phyloP scores from a whole-genome alignment of 2,329 filamentous ascomycete genomes.

The Tothia fuscella region DNA sequence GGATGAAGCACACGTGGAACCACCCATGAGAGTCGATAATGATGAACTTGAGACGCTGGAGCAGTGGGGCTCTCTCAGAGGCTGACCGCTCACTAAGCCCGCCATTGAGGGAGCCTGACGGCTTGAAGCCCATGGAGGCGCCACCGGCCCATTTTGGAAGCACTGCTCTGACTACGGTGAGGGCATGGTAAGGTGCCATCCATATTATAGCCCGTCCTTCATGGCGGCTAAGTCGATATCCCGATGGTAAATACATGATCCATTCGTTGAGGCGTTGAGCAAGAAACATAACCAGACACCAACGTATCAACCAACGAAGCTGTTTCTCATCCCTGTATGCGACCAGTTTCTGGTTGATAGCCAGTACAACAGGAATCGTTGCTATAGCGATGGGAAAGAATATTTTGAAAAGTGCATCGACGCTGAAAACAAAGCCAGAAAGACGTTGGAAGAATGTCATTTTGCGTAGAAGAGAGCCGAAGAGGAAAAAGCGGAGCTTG shows the following conservation, averaged over 20 bases:
- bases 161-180: constrained; percentile 44
- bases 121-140: constrained; percentile 46
- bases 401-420: constrained; percentile 43
- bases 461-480: constrained; percentile 38
- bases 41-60: constrained; percentile 41
- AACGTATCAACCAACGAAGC: constrained; percentile 46
- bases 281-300: constrained; percentile 40
- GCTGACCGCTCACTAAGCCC: constrained; percentile 46
- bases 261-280: constrained; percentile 45
- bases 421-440: constrained; percentile 37
- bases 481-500: constrained; percentile 49
- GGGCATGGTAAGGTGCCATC: constrained; percentile 51
- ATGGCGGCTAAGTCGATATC: constrained; percentile 47
- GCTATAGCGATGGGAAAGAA: constrained; percentile 43
- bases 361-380: constrained; percentile 46
- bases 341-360: constrained; percentile 45
- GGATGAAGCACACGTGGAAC: constrained; percentile 45
- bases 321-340: constrained; percentile 42
- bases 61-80: constrained; percentile 29
- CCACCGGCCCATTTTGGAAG: constrained; percentile 47
- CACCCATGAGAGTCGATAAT: constrained; percentile 44
- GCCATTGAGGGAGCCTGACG: constrained; percentile 46
- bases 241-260: constrained; percentile 45
- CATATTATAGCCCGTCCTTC: constrained; percentile 46
- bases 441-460: constrained; percentile 48